These are phyloP conservation scores for Kodamaea hsintzibuensis DNA, from an alignment of 805 yeast species.

Conservation along the genomic window DNA sequence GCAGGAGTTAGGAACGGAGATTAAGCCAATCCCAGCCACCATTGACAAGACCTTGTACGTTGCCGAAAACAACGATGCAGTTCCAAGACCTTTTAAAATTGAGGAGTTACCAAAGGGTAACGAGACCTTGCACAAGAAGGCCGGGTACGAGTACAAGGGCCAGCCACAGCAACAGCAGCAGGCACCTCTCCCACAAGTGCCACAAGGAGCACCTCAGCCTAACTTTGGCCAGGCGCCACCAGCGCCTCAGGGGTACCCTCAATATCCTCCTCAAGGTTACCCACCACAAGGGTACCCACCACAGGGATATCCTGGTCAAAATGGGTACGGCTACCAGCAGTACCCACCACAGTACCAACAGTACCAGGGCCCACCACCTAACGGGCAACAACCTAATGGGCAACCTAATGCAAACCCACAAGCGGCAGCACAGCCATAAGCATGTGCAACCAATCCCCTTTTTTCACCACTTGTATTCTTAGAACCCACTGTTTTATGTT, in stretches of 20 bases:
- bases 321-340: slow-evolving; percentile 14
- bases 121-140: slow-evolving; percentile 28
- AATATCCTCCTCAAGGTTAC: slow-evolving; percentile 17
- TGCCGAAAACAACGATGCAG: slow-evolving; percentile 69
- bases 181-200: slow-evolving; percentile 16
- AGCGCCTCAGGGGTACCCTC: slow-evolving; percentile 7
- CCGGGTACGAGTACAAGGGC: slow-evolving; percentile 47
- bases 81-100: slow-evolving; percentile 88
- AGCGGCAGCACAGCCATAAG: not conserved
- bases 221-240: slow-evolving; percentile 12
- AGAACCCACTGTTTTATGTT: not conserved
- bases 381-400: slow-evolving; percentile 6
- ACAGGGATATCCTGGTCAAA: slow-evolving; percentile 12
- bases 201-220: slow-evolving; percentile 14
- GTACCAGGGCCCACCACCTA: slow-evolving; percentile 24
- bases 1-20: slow-evolving; percentile 96
- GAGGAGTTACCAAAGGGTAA: slow-evolving; percentile 55
- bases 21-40: slow-evolving; percentile 92
- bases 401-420: not conserved
- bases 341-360: slow-evolving; percentile 27
- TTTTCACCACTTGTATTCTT: slow-evolving; percentile 8
- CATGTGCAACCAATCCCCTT: not conserved
- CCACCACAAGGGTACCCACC: slow-evolving; percentile 22
- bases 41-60: slow-evolving; percentile 90
- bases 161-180: slow-evolving; percentile 35